Conservation (phyloP, 305 asterid genomes). For the Rubia occidens region DNA sequence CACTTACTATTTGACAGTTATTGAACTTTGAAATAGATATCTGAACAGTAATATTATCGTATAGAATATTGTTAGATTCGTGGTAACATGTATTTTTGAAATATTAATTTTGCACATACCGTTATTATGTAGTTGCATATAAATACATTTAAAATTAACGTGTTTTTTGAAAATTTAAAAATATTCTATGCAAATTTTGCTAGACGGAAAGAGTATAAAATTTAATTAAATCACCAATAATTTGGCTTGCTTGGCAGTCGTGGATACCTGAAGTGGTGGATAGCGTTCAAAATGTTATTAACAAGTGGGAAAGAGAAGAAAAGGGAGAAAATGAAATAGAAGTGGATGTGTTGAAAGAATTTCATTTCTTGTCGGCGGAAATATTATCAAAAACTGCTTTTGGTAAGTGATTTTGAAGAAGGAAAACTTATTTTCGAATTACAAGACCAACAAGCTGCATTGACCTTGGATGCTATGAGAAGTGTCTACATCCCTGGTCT, state of each 20-base stretch:
- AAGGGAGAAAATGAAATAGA: conserved; percentile 28
- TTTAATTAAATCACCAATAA: background rate
- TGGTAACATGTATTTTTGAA: too few relatives aligned
- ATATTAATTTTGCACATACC: too few relatives aligned
- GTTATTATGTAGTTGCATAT: too few relatives aligned
- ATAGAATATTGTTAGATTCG: too few relatives aligned
- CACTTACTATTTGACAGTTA: too few relatives aligned
- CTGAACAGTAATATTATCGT: too few relatives aligned
- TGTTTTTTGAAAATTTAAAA: too few relatives aligned
- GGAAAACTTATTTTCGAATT: conserved; percentile 39
- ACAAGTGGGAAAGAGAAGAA: conserved; percentile 29
- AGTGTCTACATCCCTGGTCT: conserved; percentile 41
- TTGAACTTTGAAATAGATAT: too few relatives aligned
- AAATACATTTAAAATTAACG: too few relatives aligned
- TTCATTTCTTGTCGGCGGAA: conserved; percentile 39
- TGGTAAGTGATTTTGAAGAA: conserved; percentile 39
- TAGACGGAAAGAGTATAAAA: too few relatives aligned
- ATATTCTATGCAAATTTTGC: too few relatives aligned
- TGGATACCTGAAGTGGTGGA: conserved; percentile 41
- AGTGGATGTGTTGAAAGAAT: conserved; percentile 30
- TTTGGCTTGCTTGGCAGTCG: background rate
- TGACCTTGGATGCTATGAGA: conserved; percentile 32
- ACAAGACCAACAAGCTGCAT: conserved; percentile 33
- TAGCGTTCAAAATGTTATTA: conserved; percentile 23
- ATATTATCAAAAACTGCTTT: conserved; percentile 47